Evolutionary conservation across 768 basidiomycete species (phyloP), one percentile per base, ranked within the genome.

Genomic region (Sporobolomyces pararoseus): DNA sequence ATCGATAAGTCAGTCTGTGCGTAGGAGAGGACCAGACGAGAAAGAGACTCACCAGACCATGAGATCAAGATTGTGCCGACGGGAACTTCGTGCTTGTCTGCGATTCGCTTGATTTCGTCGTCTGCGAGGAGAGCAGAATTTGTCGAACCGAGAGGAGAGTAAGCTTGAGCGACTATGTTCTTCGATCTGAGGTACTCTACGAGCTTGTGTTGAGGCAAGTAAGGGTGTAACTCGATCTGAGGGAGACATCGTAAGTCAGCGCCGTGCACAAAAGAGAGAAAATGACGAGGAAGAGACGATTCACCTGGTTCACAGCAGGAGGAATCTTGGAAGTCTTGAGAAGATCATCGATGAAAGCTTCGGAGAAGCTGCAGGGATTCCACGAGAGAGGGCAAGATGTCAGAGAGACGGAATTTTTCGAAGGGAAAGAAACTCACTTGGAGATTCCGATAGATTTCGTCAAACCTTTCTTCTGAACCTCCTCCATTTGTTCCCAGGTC

Each of bases 241-340:
- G 2, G 17, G 9, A 1, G 14, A 10, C 27, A 1, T 16, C 4
- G 34, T 9, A 25, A 19, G 19, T 29, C 81, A 55, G 42, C 13
- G 1, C 17, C 51, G 31, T 19, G 32, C 19, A n/a, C 25, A 19
- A 17, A 49, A 17, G 2, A 29, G 23, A 19, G 77, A 89, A 89
- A 42, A 86, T 81, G 79, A 88, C 88, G 65, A 17, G 25, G 7
- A 10, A n/a, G 16, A 4, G n/a, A 35, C 2, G 49, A 55, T 52
- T 19, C 0, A 91, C 84, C 80, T 92, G 90, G 81, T 90, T 90
- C 34, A 86, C 86, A 0, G 88, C 89, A 21, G 89, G 89, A 42
- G 23, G 44, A 77, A 80, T 79, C 27, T 78, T 78, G 62, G 84
- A 82, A 46, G 83, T 81, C 70, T 82, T 83, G 49, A 89, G 81